Base-by-base conservation (phyloP, 306 rosid species). In the Prinsepia uniflora region DNA sequence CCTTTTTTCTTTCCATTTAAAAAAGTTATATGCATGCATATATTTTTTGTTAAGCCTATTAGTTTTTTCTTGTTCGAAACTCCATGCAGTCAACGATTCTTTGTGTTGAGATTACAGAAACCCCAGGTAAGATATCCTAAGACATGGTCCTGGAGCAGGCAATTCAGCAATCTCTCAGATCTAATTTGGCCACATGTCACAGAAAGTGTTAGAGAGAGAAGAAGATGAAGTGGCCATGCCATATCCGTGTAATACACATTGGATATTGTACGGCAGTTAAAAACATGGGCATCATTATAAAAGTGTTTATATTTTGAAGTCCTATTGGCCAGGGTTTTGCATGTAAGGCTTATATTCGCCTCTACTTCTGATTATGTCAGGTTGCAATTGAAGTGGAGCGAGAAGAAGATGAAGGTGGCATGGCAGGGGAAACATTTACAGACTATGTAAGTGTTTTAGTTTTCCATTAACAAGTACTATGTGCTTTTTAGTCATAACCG, bases 341-440 rank as follows among this genome's bases (percentile, higher is more conserved):
- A 57, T 19, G 8, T 50, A 24, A 30, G 24, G 36, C 45, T 63
- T 50, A 44, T 48, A 12, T 66, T 71, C 47, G n/a, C 19, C 49
- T 12, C 57, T 74, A 65, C 75, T 61, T 79, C 52, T 54, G 57
- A 70, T 65, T 75, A 61, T 80, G 70, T 80, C 82, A 94, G 99
- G 83, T 87, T 76, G 97, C 96, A 80, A 88, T 91, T 78, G 99
- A 94, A 83, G 99, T 94, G 72, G 99, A 94, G 86, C 85, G 90
- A 71, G 99, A 94, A 73, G 99, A 94, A 80, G 99, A 94, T 81
- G 99, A 89, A 89, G 99, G 97, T 64, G 97, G 99, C 71, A 71
- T 70, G 82, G 89, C 57, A 30, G 99, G 99, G 59, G 99, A 94
- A 86, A 94, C 99, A 18, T 94, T 94, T 87, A 91, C 95, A 20